Conservation (phyloP, 176 grass and related monocot genomes). For the Cymbopogon citratus region DNA sequence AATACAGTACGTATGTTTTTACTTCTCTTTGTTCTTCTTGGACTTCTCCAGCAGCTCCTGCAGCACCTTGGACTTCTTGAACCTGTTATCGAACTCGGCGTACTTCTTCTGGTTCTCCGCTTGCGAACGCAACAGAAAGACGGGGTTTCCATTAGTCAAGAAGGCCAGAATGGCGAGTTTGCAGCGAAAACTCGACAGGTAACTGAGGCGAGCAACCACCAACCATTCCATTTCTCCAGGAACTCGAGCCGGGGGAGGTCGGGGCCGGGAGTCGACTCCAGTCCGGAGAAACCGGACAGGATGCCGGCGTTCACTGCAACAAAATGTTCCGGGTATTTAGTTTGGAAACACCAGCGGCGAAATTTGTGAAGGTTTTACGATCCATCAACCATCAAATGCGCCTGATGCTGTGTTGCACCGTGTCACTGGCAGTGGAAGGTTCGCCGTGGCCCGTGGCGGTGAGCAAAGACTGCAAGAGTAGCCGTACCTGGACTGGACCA, state of each 20-base stretch:
- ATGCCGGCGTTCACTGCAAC: slow-evolving; percentile 88
- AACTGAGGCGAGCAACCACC: background rate
- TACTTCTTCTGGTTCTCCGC: slow-evolving; percentile 93
- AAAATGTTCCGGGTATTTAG: background rate
- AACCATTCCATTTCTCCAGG: slow-evolving; percentile 91
- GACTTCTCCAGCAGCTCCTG: slow-evolving; percentile 85
- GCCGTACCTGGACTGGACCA: slow-evolving; percentile 64
- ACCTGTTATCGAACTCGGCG: slow-evolving; percentile 65
- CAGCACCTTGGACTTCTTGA: slow-evolving; percentile 76
- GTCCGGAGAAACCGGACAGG: slow-evolving; percentile 71
- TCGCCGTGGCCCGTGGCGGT: background rate
- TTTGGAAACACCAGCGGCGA: background rate
- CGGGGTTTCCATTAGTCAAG: background rate
- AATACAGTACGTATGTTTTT: background rate
- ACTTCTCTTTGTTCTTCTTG: slow-evolving; percentile 82
- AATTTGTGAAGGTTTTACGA: background rate
- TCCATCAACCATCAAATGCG: background rate
- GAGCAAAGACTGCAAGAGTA: background rate
- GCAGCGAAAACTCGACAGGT: background rate
- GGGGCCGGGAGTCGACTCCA: slow-evolving; percentile 75
- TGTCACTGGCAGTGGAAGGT: background rate
- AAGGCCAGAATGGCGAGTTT: background rate
- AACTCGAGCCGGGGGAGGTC: slow-evolving; percentile 74
- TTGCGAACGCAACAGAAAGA: slow-evolving; percentile 10
- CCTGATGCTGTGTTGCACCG: background rate